Evolutionary conservation across 371 early-diverging fungal genomes (phyloP).

Genomic region (Umbelopsis sp.): DNA sequence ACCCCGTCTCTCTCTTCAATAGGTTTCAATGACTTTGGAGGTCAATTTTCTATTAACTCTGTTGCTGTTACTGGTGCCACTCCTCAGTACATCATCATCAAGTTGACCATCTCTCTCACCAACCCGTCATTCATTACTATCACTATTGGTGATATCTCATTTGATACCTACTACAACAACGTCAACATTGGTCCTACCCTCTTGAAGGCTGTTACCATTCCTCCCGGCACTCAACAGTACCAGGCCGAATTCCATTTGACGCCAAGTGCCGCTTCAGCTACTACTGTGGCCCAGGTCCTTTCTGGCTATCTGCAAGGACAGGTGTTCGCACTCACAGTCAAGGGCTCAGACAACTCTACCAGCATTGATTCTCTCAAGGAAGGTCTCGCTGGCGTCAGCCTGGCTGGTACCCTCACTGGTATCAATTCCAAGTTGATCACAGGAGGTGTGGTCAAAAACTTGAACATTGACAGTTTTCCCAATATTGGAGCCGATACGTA

Average conservation of each 20-base stretch:
- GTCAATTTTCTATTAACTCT: constrained; percentile 39
- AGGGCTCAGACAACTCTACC: constrained; percentile 46
- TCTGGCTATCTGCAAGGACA: constrained; percentile 42
- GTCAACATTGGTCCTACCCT: constrained; percentile 42
- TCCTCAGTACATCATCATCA: constrained; percentile 36
- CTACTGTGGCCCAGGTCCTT: constrained; percentile 34
- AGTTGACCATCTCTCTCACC: constrained; percentile 40
- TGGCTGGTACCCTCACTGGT: constrained; percentile 50
- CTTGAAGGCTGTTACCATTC: constrained; percentile 41
- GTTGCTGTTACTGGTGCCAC: constrained; percentile 51
- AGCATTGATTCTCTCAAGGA: constrained; percentile 45
- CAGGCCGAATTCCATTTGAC: constrained; percentile 41
- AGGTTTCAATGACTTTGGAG: constrained; percentile 51
- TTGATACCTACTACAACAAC: constrained; percentile 39
- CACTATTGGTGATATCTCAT: constrained; percentile 52
- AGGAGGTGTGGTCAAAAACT: constrained; percentile 27
- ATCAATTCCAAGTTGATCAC: constrained; percentile 44
- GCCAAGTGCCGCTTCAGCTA: neutral
- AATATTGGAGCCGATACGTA: constrained; percentile 23
- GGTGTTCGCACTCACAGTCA: constrained; percentile 44
- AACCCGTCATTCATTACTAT: constrained; percentile 63
- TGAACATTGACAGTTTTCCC: constrained; percentile 21
- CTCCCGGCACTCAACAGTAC: constrained; percentile 52
- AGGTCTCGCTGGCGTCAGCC: constrained; percentile 42
- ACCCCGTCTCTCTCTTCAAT: neutral